These are phyloP conservation scores for Plasmodium coatneyi DNA, from an alignment of 169 alveolate species.

Conservation along the genomic window DNA sequence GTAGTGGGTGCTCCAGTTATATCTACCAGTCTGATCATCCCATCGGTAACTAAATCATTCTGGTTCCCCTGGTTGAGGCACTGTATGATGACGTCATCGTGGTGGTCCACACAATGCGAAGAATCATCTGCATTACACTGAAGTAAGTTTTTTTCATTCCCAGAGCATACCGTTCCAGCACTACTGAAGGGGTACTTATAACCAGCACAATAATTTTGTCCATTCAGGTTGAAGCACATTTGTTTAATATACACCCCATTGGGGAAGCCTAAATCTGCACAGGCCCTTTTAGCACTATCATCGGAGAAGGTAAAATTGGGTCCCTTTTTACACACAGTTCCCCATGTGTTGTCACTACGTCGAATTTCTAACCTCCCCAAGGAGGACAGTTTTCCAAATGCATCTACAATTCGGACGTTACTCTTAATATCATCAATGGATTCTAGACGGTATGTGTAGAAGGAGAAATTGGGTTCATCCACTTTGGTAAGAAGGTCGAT, in stretches of 20 bases:
- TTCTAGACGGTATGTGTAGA: conserved; percentile 79
- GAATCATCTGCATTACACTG: conserved; percentile 88
- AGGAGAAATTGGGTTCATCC: conserved; percentile 76
- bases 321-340: conserved; percentile 87
- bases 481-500: conserved; percentile 78
- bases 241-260: conserved; percentile 84
- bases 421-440: conserved; percentile 90
- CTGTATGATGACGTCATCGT: conserved; percentile 86
- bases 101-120: conserved; percentile 86
- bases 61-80: conserved; percentile 84
- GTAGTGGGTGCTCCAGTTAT: conserved; percentile 85
- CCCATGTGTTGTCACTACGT: conserved; percentile 77
- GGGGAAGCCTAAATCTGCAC: conserved; percentile 88
- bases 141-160: conserved; percentile 81
- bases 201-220: conserved; percentile 89
- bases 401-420: conserved; percentile 90
- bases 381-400: conserved; percentile 87
- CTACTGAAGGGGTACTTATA: conserved; percentile 84
- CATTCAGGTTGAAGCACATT: conserved; percentile 84
- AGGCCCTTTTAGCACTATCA: conserved; percentile 88
- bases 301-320: conserved; percentile 81
- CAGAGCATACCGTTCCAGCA: conserved; percentile 87
- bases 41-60: conserved; percentile 77
- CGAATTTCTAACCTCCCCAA: conserved; percentile 88
- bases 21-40: conserved; percentile 86